phyloP scores from a whole-genome alignment of 164 flowering plant species.

The Dillenia suffruticosa region DNA sequence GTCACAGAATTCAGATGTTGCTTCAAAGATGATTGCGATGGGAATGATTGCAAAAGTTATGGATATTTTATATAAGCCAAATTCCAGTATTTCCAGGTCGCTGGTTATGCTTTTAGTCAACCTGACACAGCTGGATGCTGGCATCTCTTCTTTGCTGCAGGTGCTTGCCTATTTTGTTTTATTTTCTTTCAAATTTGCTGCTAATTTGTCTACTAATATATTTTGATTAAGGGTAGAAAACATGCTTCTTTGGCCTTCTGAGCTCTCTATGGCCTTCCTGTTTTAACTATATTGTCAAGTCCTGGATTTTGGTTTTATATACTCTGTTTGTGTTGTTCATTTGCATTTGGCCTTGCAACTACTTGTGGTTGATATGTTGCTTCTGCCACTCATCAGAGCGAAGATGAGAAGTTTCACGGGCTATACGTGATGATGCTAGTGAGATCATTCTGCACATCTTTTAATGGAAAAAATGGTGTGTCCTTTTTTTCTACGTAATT shows the following conservation, averaged over 20 bases:
- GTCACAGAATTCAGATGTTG: constrained; percentile 62
- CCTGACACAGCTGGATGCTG: constrained; percentile 78
- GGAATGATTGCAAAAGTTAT: constrained; percentile 61
- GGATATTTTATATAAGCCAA: constrained; percentile 66
- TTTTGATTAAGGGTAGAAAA: too few species aligned
- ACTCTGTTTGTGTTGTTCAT: too few species aligned
- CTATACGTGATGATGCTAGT: constrained; percentile 89
- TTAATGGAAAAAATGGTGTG: constrained; percentile 53
- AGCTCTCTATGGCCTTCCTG: too few species aligned
- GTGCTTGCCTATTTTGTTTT: constrained; percentile 25
- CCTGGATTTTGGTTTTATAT: too few species aligned
- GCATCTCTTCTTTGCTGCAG: constrained; percentile 84
- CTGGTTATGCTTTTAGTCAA: constrained; percentile 88
- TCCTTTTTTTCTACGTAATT: background rate
- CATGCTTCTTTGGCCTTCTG: too few species aligned
- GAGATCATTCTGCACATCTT: constrained; percentile 81
- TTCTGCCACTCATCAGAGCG: constrained; percentile 36
- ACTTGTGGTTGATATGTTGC: constrained; percentile 1
- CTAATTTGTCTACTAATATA: background rate
- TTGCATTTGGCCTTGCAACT: background rate
- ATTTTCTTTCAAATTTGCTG: background rate
- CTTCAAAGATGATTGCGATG: constrained; percentile 63
- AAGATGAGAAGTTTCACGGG: constrained; percentile 82
- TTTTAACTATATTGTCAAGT: too few species aligned
- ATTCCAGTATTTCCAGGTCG: constrained; percentile 39